These are phyloP conservation scores for Fomitopsis pulvina DNA, from an alignment of 768 basidiomycete genomes.

Conservation along the genomic window DNA sequence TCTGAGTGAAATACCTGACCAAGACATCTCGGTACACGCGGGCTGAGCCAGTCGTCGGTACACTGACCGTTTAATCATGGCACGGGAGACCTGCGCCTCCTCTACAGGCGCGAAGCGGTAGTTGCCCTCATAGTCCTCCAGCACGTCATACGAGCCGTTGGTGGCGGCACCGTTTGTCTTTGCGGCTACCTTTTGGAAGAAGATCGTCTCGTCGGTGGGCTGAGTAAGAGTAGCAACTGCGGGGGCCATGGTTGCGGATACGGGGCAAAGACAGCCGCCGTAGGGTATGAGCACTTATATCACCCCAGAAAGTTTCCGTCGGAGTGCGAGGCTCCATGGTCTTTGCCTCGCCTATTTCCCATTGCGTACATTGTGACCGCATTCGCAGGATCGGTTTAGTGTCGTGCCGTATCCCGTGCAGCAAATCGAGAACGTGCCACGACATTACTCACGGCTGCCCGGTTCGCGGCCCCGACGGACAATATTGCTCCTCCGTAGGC, in stretches of 20 bases:
- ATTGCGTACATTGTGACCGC: not conserved
- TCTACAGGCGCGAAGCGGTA: constrained; percentile 70
- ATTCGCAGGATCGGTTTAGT: not conserved
- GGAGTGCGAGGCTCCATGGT: not conserved
- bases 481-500: not conserved
- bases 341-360: not conserved
- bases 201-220: constrained; percentile 15
- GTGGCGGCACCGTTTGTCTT: constrained; percentile 19
- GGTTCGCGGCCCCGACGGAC: too few species aligned
- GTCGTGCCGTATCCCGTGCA: not conserved
- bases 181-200: constrained; percentile 6
- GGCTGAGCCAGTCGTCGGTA: not conserved
- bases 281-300: not conserved
- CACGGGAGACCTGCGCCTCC: constrained; percentile 69
- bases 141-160: constrained; percentile 29
- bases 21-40: not conserved
- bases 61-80: constrained; percentile 63
- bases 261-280: not conserved
- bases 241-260: constrained; percentile 27
- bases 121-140: constrained; percentile 53
- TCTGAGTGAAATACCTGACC: constrained; percentile 60
- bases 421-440: not conserved
- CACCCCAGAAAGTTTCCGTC: not conserved
- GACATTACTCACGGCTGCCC: too few species aligned
- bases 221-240: constrained; percentile 27